Evolutionary conservation across 2,329 filamentous ascomycete genomes (phyloP).

Genomic region (Fusarium chaquense): DNA sequence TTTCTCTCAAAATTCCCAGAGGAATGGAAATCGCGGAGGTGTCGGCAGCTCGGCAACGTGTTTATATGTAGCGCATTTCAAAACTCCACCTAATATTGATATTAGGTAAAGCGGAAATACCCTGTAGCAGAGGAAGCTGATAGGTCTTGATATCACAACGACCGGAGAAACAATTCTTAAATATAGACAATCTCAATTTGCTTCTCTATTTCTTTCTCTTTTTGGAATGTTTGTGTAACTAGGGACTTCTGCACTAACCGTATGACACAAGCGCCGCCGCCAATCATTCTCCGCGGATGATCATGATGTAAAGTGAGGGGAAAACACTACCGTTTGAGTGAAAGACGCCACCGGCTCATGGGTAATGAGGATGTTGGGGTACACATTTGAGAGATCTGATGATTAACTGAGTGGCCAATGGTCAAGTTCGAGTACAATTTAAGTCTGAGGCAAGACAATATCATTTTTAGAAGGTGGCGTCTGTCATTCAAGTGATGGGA

Average conservation of each 20-base stretch:
- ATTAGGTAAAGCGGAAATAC: not conserved
- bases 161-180: not conserved
- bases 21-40: not conserved
- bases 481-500: not conserved
- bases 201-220: constrained; percentile 10
- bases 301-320: not conserved
- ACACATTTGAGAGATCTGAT: not conserved
- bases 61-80: not conserved
- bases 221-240: not conserved
- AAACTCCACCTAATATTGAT: not conserved
- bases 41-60: not conserved
- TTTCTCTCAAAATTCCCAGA: not conserved
- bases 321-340: not conserved
- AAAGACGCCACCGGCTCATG: not conserved
- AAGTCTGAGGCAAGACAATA: not conserved
- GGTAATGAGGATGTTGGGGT: not conserved
- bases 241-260: not conserved
- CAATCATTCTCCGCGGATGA: not conserved
- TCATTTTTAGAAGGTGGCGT: not conserved
- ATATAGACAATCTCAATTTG: not conserved
- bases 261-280: not conserved
- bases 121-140: not conserved
- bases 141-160: not conserved
- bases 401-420: not conserved
- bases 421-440: not conserved